Conservation (phyloP, 441 rosid species). For the Brassica balearica region DNA sequence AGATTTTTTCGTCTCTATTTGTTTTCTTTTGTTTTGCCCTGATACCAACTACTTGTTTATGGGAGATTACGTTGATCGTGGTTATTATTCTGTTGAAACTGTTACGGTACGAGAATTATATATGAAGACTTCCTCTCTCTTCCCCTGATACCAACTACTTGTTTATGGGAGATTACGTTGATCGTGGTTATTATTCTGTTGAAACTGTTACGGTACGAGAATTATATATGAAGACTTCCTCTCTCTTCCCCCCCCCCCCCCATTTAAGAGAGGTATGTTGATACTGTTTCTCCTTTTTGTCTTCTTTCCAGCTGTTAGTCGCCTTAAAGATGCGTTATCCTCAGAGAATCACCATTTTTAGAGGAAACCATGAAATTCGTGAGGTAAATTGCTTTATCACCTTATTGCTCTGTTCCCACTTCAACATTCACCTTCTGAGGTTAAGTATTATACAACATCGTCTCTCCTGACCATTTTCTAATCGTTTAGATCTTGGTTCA, state of each 20-base stretch:
- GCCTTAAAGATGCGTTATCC: conserved; percentile 82
- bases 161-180: neutral
- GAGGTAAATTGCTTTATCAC: conserved; percentile 56
- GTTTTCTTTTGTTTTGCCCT: neutral
- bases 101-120: conserved; percentile 47
- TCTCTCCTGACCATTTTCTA: neutral
- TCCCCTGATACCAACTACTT: neutral
- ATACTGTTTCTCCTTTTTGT: neutral
- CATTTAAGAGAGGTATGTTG: neutral
- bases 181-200: neutral
- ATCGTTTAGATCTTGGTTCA: neutral
- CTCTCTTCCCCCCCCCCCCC: neutral
- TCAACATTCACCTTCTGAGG: conserved; percentile 1
- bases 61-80: neutral
- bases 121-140: no score
- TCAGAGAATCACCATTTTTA: conserved; percentile 79
- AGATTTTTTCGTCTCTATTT: no score
- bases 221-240: neutral
- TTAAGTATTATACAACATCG: conserved; percentile 1
- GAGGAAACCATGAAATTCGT: conserved; percentile 42
- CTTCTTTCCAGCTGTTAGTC: conserved; percentile 70
- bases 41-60: neutral
- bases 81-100: neutral
- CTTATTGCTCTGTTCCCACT: neutral
- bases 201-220: conserved; percentile 46